Conservation (phyloP, 306 rosid genomes). For the Castanospermum australe region DNA sequence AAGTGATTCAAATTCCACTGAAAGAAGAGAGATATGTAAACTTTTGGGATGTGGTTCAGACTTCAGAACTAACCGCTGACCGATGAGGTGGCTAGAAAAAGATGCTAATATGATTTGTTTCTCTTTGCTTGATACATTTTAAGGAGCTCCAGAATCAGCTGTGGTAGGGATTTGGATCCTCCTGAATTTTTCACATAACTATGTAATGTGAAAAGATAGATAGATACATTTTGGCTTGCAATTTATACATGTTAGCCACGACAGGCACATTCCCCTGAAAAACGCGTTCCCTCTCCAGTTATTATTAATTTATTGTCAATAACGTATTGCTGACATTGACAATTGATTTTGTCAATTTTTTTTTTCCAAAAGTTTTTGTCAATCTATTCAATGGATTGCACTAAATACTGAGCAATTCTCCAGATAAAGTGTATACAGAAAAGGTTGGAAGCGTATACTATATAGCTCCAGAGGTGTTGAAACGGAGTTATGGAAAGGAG, state of each 20-base stretch:
- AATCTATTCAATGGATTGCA: neutral
- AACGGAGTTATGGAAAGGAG: slow-evolving; percentile 79
- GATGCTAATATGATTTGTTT: neutral
- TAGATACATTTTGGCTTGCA: neutral
- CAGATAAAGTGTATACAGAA: slow-evolving; percentile 73
- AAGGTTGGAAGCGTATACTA: slow-evolving; percentile 87
- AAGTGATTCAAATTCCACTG: neutral
- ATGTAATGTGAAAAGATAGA: too few relatives aligned
- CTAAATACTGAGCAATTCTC: neutral
- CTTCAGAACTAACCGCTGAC: neutral
- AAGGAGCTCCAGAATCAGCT: neutral
- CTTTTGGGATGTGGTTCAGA: neutral
- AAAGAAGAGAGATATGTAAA: neutral
- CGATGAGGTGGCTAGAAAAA: neutral
- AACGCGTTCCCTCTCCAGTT: neutral
- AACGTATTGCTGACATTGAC: neutral
- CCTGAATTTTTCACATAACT: too few relatives aligned
- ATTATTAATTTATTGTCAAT: neutral
- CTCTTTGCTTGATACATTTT: neutral
- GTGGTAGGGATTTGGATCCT: too few relatives aligned
- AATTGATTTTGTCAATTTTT: neutral
- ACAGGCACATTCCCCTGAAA: neutral
- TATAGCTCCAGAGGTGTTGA: slow-evolving; percentile 88
- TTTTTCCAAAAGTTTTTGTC: neutral
- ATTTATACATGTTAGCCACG: neutral